Evolutionary conservation across 768 basidiomycete genomes (phyloP).

Genomic region (Lyophyllum semitale): DNA sequence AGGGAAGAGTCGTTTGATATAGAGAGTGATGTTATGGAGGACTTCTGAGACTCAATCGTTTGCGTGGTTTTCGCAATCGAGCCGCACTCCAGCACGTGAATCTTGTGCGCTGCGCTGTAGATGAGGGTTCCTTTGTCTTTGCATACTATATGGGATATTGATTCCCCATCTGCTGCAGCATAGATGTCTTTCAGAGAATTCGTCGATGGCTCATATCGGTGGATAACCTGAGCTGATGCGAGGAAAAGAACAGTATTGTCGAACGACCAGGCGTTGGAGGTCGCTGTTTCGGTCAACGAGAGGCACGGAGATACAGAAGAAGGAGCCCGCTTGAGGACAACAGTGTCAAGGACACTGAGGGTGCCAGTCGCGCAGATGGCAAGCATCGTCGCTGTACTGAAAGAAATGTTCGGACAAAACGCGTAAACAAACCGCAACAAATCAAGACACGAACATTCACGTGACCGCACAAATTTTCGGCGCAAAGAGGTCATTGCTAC

Average conservation of each 20-base stretch:
- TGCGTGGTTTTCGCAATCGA: conserved; percentile 41
- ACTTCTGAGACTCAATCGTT: conserved; percentile 54
- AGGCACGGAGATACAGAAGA: conserved; percentile 41
- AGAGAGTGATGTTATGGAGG: conserved; percentile 51
- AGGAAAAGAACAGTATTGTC: conserved; percentile 60
- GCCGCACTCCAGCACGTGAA: conserved; percentile 53
- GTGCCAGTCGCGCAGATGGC: conserved; percentile 50
- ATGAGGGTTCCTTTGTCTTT: conserved; percentile 45
- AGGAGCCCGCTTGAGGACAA: conserved; percentile 46
- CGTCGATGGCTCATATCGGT: conserved; percentile 52
- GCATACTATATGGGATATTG: conserved; percentile 32
- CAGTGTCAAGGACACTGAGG: conserved; percentile 50
- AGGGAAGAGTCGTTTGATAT: conserved; percentile 59
- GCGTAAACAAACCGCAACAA: conserved; percentile 20
- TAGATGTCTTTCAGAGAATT: conserved; percentile 48
- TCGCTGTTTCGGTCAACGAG: conserved; percentile 32
- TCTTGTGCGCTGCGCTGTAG: conserved; percentile 44
- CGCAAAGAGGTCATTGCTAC: background rate
- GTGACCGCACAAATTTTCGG: conserved; percentile 8
- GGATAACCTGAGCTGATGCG: conserved; percentile 46
- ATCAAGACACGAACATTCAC: conserved; percentile 10
- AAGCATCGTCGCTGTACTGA: conserved; percentile 42
- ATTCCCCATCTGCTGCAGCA: conserved; percentile 25
- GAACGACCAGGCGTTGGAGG: conserved; percentile 54
- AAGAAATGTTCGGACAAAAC: conserved; percentile 8